phyloP scores from a whole-genome alignment of 352 stramenopile species.

The Globisporangium echinulatum region DNA sequence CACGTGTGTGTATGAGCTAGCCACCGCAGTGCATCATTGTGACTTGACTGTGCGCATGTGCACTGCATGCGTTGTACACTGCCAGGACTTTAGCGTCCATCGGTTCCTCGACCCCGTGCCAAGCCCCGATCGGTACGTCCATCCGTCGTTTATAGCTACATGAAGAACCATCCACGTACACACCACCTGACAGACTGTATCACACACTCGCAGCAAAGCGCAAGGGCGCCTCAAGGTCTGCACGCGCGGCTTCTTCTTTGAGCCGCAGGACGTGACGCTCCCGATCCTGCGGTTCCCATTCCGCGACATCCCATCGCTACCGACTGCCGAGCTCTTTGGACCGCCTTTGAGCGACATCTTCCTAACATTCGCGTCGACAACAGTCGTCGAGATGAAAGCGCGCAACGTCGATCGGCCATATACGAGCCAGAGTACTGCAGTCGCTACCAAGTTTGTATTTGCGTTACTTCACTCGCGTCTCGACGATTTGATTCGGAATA shows the following conservation, averaged over 20 bases:
- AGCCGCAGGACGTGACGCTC: conserved; percentile 78
- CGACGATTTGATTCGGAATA: conserved; percentile 66
- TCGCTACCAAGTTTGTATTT: conserved; percentile 76
- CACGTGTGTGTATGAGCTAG: not conserved
- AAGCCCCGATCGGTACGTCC: conserved; percentile 37
- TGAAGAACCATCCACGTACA: not conserved
- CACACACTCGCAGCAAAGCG: conserved; percentile 33
- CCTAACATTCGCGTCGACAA: conserved; percentile 6
- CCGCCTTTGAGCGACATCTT: conserved; percentile 1
- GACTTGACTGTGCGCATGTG: not conserved
- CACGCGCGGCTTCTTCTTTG: conserved; percentile 89
- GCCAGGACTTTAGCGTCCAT: conserved; percentile 80
- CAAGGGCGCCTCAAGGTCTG: conserved; percentile 84
- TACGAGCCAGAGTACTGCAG: conserved; percentile 6
- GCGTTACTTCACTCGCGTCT: conserved; percentile 79
- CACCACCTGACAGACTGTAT: not conserved
- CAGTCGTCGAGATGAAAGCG: conserved; percentile 83
- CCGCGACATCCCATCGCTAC: conserved; percentile 62
- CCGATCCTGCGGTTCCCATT: conserved; percentile 87
- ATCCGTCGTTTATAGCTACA: too few relatives aligned
- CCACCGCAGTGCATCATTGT: not conserved
- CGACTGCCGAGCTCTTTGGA: conserved; percentile 45
- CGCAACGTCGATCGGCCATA: conserved; percentile 79
- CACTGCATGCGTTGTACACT: conserved; percentile 6
- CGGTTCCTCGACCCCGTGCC: conserved; percentile 60